Conservation (phyloP, 371 early-diverging fungal species). For the Apophysomyces elegans region DNA sequence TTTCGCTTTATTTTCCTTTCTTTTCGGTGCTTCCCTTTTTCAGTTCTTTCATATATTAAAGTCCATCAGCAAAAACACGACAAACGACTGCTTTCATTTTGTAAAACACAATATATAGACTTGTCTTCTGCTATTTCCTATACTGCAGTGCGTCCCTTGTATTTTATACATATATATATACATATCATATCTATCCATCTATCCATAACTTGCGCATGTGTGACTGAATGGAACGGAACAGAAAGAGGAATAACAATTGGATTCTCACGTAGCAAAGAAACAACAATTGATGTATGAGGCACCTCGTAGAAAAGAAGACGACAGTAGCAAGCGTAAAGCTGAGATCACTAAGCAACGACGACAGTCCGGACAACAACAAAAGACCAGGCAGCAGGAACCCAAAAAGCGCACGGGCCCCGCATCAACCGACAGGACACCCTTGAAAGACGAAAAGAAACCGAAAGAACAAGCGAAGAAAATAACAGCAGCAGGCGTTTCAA, state of each 20-base stretch:
- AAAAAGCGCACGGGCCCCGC: conserved; percentile 3
- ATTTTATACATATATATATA: no score
- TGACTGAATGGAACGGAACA: no score
- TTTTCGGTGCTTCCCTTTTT: neutral
- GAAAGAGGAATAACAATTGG: no score
- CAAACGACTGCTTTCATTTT: neutral
- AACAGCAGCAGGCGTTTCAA: neutral
- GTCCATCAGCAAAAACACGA: neutral
- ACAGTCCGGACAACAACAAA: neutral
- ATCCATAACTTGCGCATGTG: no score
- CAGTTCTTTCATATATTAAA: neutral
- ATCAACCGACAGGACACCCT: neutral
- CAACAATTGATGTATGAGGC: neutral
- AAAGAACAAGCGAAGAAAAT: neutral
- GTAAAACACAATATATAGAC: no score
- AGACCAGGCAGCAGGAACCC: conserved; percentile 1
- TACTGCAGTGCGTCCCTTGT: no score
- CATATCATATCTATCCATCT: no score
- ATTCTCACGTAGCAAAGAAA: neutral
- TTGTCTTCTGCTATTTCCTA: no score
- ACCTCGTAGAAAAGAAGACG: neutral
- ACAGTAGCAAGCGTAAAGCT: neutral
- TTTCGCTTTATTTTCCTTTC: conserved; percentile 18
- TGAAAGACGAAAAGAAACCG: neutral
- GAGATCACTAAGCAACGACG: neutral